These are phyloP conservation scores for Ogataea corticis DNA, from an alignment of 805 yeast genomes.

Conservation along the genomic window DNA sequence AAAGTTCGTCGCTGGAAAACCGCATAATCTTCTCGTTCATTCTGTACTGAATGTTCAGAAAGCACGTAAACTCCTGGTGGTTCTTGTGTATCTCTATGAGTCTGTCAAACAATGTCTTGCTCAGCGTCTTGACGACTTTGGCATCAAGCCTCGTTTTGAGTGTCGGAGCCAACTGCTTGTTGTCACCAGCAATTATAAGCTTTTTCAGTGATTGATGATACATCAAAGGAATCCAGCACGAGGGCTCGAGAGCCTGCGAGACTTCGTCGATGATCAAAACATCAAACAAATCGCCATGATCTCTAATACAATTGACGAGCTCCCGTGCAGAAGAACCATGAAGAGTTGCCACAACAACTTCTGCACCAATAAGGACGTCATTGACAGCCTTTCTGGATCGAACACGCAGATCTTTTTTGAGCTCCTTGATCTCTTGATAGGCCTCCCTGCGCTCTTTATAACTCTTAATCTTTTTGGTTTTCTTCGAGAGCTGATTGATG, in stretches of 20 bases:
- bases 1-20: slow-evolving; percentile 70
- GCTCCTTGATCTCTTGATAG: slow-evolving; percentile 65
- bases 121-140: slow-evolving; percentile 47
- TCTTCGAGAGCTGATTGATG: slow-evolving; percentile 49
- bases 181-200: slow-evolving; percentile 88
- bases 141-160: slow-evolving; percentile 54
- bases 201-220: slow-evolving; percentile 58
- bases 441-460: slow-evolving; percentile 65
- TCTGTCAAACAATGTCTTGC: slow-evolving; percentile 79
- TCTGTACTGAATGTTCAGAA: slow-evolving; percentile 80
- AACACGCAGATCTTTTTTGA: slow-evolving; percentile 66
- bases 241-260: slow-evolving; percentile 91
- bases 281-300: slow-evolving; percentile 52
- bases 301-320: slow-evolving; percentile 47
- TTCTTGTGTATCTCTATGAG: slow-evolving; percentile 51
- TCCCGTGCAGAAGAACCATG: slow-evolving; percentile 86
- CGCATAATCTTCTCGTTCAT: slow-evolving; percentile 80
- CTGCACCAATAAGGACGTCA: slow-evolving; percentile 58
- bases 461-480: slow-evolving; percentile 54
- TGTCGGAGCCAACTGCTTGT: slow-evolving; percentile 90
- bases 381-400: slow-evolving; percentile 65
- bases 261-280: slow-evolving; percentile 92
- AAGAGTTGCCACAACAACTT: slow-evolving; percentile 77
- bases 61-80: slow-evolving; percentile 46
- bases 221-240: slow-evolving; percentile 92